These are phyloP conservation scores for Ramaria sp. DNA, from an alignment of 768 basidiomycete genomes.

Conservation along the genomic window DNA sequence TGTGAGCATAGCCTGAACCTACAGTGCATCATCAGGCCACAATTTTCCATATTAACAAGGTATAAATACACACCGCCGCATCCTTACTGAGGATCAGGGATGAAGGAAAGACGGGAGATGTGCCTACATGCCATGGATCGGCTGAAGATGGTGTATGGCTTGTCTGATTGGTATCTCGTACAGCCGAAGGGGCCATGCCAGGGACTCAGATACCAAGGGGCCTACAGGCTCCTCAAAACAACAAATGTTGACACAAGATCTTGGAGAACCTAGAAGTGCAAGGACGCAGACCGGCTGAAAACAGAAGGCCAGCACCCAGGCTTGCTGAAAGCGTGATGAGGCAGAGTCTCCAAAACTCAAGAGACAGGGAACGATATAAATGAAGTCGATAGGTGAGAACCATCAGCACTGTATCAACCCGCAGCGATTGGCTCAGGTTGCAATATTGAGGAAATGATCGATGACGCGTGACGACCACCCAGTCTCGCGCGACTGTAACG, in stretches of 20 bases:
- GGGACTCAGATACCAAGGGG: neutral
- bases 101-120: conserved; percentile 14
- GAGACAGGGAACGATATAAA: neutral
- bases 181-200: neutral
- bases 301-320: neutral
- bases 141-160: neutral
- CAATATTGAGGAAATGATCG: too few species aligned
- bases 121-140: conserved; percentile 1
- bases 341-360: neutral
- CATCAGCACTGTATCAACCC: too few species aligned
- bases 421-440: too few species aligned
- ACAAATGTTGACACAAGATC: neutral
- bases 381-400: neutral
- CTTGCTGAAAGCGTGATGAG: neutral
- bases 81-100: conserved; percentile 30
- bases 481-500: too few species aligned
- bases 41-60: neutral
- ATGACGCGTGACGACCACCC: too few species aligned
- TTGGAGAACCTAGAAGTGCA: neutral
- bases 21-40: conserved; percentile 8
- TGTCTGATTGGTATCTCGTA: neutral
- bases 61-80: conserved; percentile 29
- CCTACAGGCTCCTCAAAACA: neutral
- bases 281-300: neutral
- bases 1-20: conserved; percentile 48